These are phyloP conservation scores for Podaxis mareebaensis DNA, from an alignment of 768 basidiomycete species.

Conservation along the genomic window DNA sequence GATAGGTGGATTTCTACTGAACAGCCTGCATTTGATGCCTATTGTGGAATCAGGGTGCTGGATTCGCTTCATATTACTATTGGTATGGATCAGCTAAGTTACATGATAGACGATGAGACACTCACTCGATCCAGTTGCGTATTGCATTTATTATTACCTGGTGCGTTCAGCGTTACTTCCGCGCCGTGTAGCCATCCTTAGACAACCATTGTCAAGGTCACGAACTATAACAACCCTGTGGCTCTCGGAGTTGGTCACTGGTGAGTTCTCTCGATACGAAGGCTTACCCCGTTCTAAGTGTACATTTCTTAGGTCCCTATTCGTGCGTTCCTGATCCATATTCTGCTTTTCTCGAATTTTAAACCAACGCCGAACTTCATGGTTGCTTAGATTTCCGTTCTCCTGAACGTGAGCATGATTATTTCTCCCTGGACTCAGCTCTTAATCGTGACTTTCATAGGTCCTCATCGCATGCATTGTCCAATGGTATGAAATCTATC, in stretches of 20 bases:
- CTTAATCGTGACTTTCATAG: slow-evolving; percentile 6
- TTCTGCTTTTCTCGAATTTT: neutral
- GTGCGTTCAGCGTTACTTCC: slow-evolving; percentile 20
- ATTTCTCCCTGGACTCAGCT: neutral
- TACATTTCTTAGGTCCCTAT: slow-evolving; percentile 31
- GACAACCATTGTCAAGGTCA: slow-evolving; percentile 26
- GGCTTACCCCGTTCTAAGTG: neutral
- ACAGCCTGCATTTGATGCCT: neutral
- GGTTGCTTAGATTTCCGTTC: slow-evolving; percentile 25
- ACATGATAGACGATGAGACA: neutral
- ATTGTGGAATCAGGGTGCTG: slow-evolving; percentile 23
- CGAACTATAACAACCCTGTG: slow-evolving; percentile 36
- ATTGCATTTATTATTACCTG: slow-evolving; percentile 41
- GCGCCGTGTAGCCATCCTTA: neutral
- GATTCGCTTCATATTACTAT: slow-evolving; percentile 33
- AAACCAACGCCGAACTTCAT: neutral
- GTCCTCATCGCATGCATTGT: slow-evolving; percentile 32
- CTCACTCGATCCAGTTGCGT: slow-evolving; percentile 23
- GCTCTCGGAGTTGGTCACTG: slow-evolving; percentile 37
- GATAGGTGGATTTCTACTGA: no score
- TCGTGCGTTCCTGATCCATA: slow-evolving; percentile 23
- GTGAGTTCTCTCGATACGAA: slow-evolving; percentile 22
- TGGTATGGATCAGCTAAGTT: slow-evolving; percentile 21
- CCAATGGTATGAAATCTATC: slow-evolving; percentile 27
- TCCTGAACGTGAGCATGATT: slow-evolving; percentile 23